A percentile compares a stretch with the other conserved stretches of the same genome.
Evolutionary conservation across 2,329 filamentous ascomycete species (phyloP).

Genomic region (Fusarium fracticaudum): DNA sequence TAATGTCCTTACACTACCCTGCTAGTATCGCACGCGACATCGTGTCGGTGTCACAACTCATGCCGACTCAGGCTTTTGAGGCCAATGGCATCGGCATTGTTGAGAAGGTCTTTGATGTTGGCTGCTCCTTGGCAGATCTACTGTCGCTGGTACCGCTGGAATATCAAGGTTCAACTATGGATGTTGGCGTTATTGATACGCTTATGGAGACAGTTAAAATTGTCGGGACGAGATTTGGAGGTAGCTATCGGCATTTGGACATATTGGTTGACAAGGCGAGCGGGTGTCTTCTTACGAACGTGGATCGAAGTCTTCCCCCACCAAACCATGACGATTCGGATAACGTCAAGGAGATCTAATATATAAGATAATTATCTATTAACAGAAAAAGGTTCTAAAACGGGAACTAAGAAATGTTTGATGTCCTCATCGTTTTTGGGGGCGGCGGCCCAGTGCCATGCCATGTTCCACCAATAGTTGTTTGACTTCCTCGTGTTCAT

Average conservation of each 20-base stretch:
- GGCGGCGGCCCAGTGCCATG: too few species aligned
- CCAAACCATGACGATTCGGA: accelerated
- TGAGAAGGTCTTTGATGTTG: conserved; percentile 48
- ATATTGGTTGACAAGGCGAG: conserved; percentile 22
- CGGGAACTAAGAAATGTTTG: too few species aligned
- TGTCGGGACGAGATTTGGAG: conserved; percentile 5
- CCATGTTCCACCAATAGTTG: too few species aligned
- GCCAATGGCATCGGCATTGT: conserved; percentile 48
- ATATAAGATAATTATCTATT: too few species aligned
- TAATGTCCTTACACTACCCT: conserved; percentile 43
- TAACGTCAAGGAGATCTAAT: not conserved
- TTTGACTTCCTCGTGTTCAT: too few species aligned
- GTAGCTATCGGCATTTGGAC: conserved; percentile 8
- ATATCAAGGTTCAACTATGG: not conserved
- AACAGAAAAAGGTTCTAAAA: too few species aligned
- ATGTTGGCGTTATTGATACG: conserved; percentile 16
- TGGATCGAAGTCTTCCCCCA: not conserved
- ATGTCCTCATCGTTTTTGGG: too few species aligned
- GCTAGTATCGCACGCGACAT: conserved; percentile 40
- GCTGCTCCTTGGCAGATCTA: conserved; percentile 45
- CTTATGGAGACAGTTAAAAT: conserved; percentile 25
- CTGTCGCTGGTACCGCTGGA: not conserved
- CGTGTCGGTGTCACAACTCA: conserved; percentile 31
- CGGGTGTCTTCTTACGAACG: not conserved
- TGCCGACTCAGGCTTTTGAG: conserved; percentile 43